Evolutionary conservation across 129 eudicot genomes (phyloP).

Genomic region (Lonicera japonica): DNA sequence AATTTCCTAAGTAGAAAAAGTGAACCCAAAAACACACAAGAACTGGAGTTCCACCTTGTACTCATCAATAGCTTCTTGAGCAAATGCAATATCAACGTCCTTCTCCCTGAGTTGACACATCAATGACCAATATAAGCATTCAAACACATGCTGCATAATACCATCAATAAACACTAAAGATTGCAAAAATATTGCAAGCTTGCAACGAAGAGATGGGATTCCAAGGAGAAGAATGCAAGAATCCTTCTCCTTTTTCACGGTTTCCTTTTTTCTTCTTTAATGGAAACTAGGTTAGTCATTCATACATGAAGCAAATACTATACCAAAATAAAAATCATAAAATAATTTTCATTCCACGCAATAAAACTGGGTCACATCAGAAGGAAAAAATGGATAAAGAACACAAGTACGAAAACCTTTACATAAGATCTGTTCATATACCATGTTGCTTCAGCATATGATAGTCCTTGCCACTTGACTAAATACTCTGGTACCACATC

Average conservation of each 20-base stretch:
- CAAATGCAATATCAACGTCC: constrained; percentile 75
- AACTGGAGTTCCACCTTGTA: constrained; percentile 45
- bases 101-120: constrained; percentile 64
- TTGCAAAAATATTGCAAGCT: neutral
- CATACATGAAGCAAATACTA: neutral
- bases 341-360: neutral
- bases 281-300: neutral
- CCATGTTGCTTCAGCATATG: constrained; percentile 99
- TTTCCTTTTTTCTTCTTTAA: neutral
- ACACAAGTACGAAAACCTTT: neutral
- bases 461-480: constrained; percentile 97
- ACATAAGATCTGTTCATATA: constrained; percentile 10
- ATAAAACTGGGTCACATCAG: neutral
- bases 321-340: neutral
- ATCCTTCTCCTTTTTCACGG: too few species aligned
- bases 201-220: neutral
- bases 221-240: neutral
- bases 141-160: constrained; percentile 6
- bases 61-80: constrained; percentile 86
- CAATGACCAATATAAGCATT: constrained; percentile 15
- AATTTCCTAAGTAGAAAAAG: neutral
- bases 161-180: neutral
- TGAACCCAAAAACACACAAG: constrained; percentile 4
- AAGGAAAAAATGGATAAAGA: neutral
- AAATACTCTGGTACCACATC: constrained; percentile 78